These are phyloP conservation scores for Pneumocystis sp. DNA, from an alignment of 1,139 yeast species.

Conservation along the genomic window DNA sequence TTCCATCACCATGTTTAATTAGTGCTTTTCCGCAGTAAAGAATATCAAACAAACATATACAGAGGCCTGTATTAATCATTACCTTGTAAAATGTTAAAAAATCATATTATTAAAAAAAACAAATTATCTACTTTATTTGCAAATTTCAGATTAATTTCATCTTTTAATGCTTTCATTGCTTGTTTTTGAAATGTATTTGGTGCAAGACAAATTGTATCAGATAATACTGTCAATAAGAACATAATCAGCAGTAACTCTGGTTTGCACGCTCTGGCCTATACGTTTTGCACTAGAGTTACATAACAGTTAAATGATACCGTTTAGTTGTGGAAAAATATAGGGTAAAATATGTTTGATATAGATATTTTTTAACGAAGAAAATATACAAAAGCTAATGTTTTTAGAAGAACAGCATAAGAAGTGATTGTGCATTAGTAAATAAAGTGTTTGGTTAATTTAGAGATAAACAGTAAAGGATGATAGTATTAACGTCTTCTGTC, in stretches of 20 bases:
- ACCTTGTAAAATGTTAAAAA: conserved; percentile 22
- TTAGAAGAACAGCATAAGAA: conserved; percentile 12
- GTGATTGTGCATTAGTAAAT: background rate
- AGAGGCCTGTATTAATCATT: conserved; percentile 69
- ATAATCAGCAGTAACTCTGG: conserved; percentile 25
- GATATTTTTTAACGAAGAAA: background rate
- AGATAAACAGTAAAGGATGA: background rate
- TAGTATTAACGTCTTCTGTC: background rate
- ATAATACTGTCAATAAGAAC: conserved; percentile 69
- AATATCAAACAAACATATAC: conserved; percentile 71
- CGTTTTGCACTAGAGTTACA: background rate
- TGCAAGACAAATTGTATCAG: conserved; percentile 75
- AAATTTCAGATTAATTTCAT: conserved; percentile 70
- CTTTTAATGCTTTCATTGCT: conserved; percentile 52
- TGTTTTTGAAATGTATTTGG: conserved; percentile 72
- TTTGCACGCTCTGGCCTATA: background rate
- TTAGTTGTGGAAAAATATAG: background rate
- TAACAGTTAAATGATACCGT: background rate
- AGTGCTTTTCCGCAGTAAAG: conserved; percentile 71
- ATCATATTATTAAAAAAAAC: background rate
- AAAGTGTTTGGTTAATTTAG: background rate
- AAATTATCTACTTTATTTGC: conserved; percentile 42
- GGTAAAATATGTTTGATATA: background rate
- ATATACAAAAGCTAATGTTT: background rate
- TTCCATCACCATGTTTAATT: conserved; percentile 92